Evolutionary conservation across 2,329 filamentous ascomycete genomes (phyloP).

Genomic region (Fusarium sororula): DNA sequence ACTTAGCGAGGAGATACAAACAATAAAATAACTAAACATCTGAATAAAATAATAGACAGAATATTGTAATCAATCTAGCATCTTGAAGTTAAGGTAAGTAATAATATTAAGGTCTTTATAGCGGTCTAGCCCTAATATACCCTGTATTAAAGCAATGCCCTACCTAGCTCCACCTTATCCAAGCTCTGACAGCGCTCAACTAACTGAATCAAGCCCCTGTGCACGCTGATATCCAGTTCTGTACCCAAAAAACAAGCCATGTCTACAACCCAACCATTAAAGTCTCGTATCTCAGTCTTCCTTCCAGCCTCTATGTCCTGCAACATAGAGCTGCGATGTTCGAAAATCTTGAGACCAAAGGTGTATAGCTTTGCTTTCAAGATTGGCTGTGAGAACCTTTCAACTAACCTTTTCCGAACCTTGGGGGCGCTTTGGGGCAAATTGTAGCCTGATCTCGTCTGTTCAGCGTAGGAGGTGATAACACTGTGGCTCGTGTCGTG

Average conservation of each 20-base stretch:
- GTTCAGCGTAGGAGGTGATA: background rate
- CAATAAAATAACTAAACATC: fast-evolving
- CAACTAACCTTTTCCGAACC: background rate
- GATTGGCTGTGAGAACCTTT: background rate
- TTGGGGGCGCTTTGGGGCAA: background rate
- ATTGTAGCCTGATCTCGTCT: fast-evolving
- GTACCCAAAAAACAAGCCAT: background rate
- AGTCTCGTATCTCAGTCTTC: background rate
- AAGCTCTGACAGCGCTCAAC: background rate
- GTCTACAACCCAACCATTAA: slow-evolving; percentile 4
- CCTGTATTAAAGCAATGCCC: background rate
- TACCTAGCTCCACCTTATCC: background rate
- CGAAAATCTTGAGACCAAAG: slow-evolving; percentile 4
- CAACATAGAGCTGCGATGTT: slow-evolving; percentile 9
- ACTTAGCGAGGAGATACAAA: fast-evolving
- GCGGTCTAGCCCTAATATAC: no score
- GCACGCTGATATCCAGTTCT: background rate
- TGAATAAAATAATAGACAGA: background rate
- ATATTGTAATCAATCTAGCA: fast-evolving
- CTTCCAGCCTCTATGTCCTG: background rate
- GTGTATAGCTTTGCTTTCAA: background rate
- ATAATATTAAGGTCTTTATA: fast-evolving
- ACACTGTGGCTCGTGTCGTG: background rate
- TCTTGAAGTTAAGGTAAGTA: background rate
- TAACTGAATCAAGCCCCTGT: background rate